phyloP scores from a whole-genome alignment of 345 rosid species.

The Turritis glabra region DNA sequence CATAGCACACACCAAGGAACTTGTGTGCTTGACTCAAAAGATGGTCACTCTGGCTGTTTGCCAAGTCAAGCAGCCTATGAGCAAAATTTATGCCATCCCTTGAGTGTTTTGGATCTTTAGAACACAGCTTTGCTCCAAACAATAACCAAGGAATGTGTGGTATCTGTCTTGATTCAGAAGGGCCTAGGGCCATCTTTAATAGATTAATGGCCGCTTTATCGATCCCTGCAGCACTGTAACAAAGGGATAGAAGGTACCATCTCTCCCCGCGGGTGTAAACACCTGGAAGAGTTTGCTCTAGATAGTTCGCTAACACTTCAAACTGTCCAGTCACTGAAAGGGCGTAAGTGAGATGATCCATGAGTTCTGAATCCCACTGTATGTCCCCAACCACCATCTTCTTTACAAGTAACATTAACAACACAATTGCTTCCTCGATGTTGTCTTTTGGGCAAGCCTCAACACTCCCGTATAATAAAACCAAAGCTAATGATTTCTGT shows the following conservation, averaged over 20 bases:
- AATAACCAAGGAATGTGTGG: conserved; percentile 59
- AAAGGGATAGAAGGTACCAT: conserved; percentile 90
- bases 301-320: conserved; percentile 66
- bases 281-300: conserved; percentile 77
- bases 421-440: conserved; percentile 81
- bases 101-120: conserved; percentile 63
- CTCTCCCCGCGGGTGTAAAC: conserved; percentile 70
- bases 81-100: conserved; percentile 65
- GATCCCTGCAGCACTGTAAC: conserved; percentile 78
- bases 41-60: conserved; percentile 47
- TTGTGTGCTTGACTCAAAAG: conserved; percentile 59
- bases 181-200: conserved; percentile 58
- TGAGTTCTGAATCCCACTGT: conserved; percentile 80
- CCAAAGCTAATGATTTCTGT: conserved; percentile 77
- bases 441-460: conserved; percentile 62
- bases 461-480: conserved; percentile 75
- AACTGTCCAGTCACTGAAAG: conserved; percentile 71
- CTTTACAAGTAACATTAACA: conserved; percentile 68
- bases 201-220: conserved; percentile 74
- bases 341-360: conserved; percentile 79
- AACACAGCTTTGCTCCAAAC: conserved; percentile 82
- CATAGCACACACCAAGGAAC: conserved; percentile 85
- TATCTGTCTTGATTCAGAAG: conserved; percentile 66
- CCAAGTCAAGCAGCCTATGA: conserved; percentile 48
- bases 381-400: conserved; percentile 67